A percentile compares a stretch with the other conserved stretches of the same genome.
Conservation (phyloP, 805 yeast species). For the Saturnispora dispora region DNA sequence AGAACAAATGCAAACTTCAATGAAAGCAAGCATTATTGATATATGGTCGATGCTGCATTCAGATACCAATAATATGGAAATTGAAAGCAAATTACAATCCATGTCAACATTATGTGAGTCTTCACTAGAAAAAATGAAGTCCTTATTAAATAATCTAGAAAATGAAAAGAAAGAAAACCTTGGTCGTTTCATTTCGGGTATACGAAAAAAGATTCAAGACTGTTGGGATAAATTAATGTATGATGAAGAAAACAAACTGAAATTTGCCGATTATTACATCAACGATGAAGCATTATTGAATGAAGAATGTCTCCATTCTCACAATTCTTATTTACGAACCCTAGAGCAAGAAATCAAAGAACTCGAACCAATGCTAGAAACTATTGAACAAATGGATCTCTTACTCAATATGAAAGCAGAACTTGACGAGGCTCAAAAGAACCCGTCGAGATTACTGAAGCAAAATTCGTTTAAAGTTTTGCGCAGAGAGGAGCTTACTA, state of each 20-base stretch:
- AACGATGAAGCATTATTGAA: constrained; percentile 34
- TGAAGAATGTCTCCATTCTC: constrained; percentile 52
- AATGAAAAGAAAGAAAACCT: constrained; percentile 54
- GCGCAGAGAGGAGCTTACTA: constrained; percentile 66
- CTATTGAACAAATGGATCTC: constrained; percentile 47
- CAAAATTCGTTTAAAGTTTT: constrained; percentile 73
- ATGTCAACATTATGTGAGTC: constrained; percentile 40
- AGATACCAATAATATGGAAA: constrained; percentile 26
- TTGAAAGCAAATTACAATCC: constrained; percentile 28
- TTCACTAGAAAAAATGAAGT: constrained; percentile 42
- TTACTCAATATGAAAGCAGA: constrained; percentile 51
- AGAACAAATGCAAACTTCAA: constrained; percentile 25
- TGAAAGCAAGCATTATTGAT: constrained; percentile 24
- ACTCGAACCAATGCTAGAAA: constrained; percentile 45
- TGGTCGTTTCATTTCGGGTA: constrained; percentile 55
- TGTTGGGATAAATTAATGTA: constrained; percentile 58
- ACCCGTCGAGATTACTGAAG: constrained; percentile 68
- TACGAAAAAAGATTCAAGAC: constrained; percentile 48
- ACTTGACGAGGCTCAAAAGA: constrained; percentile 62
- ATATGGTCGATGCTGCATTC: constrained; percentile 37
- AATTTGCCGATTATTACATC: constrained; percentile 36
- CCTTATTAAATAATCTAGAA: constrained; percentile 49
- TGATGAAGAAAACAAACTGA: constrained; percentile 39
- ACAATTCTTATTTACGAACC: constrained; percentile 51
- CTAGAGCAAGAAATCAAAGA: constrained; percentile 42